phyloP scores from a whole-genome alignment of 2,329 filamentous ascomycete genomes.

The Trichoderma oligosporum region DNA sequence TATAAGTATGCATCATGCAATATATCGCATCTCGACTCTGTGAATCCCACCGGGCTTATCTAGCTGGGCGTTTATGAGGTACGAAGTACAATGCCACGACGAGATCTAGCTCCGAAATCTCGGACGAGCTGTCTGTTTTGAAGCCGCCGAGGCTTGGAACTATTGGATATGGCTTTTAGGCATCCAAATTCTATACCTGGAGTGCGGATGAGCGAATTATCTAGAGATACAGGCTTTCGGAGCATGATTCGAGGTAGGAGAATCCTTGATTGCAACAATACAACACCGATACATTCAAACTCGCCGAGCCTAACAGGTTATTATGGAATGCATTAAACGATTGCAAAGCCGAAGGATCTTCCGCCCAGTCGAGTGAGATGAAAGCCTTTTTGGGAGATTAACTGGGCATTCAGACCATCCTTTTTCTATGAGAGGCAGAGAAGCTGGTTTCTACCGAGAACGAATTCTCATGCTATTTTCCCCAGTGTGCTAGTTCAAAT shows the following conservation, averaged over 20 bases:
- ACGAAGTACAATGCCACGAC: background rate
- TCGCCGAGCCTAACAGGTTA: background rate
- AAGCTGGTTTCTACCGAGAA: no score
- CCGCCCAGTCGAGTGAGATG: background rate
- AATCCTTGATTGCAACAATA: background rate
- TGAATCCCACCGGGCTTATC: conserved; percentile 5
- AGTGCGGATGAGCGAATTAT: background rate
- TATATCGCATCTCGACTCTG: background rate
- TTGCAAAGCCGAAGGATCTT: background rate
- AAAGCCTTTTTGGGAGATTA: background rate
- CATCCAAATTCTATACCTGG: conserved; percentile 13
- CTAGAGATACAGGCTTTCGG: background rate
- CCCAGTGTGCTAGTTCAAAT: no score
- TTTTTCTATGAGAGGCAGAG: no score
- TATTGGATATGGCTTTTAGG: conserved; percentile 13
- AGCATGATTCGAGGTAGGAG: background rate
- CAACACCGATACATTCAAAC: background rate
- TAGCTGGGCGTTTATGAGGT: background rate
- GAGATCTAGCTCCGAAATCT: conserved; percentile 4
- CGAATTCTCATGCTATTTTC: no score
- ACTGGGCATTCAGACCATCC: background rate
- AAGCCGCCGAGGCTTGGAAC: background rate
- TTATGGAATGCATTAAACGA: background rate
- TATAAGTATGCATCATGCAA: background rate
- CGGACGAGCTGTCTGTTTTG: conserved; percentile 3